phyloP scores from a whole-genome alignment of 2,329 filamentous ascomycete genomes.

The Clarireedia homoeocarpa region DNA sequence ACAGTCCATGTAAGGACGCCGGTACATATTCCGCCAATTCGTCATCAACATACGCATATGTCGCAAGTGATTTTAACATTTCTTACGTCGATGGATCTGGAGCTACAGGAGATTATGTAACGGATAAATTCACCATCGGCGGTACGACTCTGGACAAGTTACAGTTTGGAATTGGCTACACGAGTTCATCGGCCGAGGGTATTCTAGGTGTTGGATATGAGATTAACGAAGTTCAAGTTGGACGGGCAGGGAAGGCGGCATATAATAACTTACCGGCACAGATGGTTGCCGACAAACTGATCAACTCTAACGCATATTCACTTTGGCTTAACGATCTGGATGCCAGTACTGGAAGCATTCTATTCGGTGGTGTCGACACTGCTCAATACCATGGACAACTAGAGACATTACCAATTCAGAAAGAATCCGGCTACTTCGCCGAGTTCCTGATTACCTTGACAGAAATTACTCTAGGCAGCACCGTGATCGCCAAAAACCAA shows the following conservation, averaged over 20 bases:
- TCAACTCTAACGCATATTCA: conserved; percentile 62
- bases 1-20: conserved; percentile 47
- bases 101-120: conserved; percentile 71
- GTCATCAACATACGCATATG: conserved; percentile 68
- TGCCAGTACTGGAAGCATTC: conserved; percentile 55
- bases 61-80: conserved; percentile 77
- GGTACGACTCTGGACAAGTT: conserved; percentile 44
- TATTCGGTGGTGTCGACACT: conserved; percentile 70
- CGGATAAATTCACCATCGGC: conserved; percentile 60
- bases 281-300: conserved; percentile 52
- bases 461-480: conserved; percentile 39
- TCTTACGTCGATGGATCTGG: conserved; percentile 77
- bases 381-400: conserved; percentile 56
- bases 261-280: conserved; percentile 65
- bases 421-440: conserved; percentile 40
- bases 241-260: conserved; percentile 41
- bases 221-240: conserved; percentile 68
- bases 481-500: conserved; percentile 38
- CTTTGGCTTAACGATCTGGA: conserved; percentile 69
- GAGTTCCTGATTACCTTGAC: conserved; percentile 67
- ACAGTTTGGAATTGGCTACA: conserved; percentile 69
- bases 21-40: conserved; percentile 63
- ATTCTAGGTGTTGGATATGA: conserved; percentile 82
- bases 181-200: conserved; percentile 53
- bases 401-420: conserved; percentile 59